Evolutionary conservation across 208 protist genomes (phyloP).

Genomic region (Leptomonas pyrrhocoris): DNA sequence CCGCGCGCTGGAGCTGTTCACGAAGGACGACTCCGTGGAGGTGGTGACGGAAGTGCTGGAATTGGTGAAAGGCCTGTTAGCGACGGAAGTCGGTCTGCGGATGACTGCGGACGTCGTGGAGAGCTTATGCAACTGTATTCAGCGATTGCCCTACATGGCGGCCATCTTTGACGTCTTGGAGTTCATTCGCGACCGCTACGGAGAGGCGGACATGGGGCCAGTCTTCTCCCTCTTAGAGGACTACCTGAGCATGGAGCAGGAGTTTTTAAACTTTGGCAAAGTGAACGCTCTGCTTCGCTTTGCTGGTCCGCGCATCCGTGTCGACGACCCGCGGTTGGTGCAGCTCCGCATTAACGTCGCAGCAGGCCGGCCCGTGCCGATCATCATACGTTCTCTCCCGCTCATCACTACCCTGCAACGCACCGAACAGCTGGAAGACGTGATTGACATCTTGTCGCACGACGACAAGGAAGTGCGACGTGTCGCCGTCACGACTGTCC

Average conservation of each 20-base stretch:
- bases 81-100: slow-evolving; percentile 29
- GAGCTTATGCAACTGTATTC: slow-evolving; percentile 45
- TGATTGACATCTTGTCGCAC: slow-evolving; percentile 80
- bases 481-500: slow-evolving; percentile 59
- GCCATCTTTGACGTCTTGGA: slow-evolving; percentile 66
- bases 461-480: slow-evolving; percentile 63
- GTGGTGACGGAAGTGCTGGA: slow-evolving; percentile 38
- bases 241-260: slow-evolving; percentile 57
- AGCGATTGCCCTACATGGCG: slow-evolving; percentile 52
- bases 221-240: slow-evolving; percentile 69
- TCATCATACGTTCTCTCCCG: slow-evolving; percentile 71
- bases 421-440: slow-evolving; percentile 74
- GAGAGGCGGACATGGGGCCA: slow-evolving; percentile 40
- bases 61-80: slow-evolving; percentile 34
- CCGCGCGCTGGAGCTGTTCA: slow-evolving; percentile 29
- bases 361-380: slow-evolving; percentile 30
- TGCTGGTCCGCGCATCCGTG: slow-evolving; percentile 39
- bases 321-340: slow-evolving; percentile 42
- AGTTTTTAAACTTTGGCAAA: slow-evolving; percentile 71
- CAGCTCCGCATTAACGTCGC: slow-evolving; percentile 57
- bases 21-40: slow-evolving; percentile 32
- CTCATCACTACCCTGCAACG: slow-evolving; percentile 69
- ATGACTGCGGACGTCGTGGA: slow-evolving; percentile 31
- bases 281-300: slow-evolving; percentile 78
- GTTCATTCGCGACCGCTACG: slow-evolving; percentile 54